These are phyloP conservation scores for Aphanomyces astaci DNA, from an alignment of 352 stramenopile genomes.

Conservation along the genomic window DNA sequence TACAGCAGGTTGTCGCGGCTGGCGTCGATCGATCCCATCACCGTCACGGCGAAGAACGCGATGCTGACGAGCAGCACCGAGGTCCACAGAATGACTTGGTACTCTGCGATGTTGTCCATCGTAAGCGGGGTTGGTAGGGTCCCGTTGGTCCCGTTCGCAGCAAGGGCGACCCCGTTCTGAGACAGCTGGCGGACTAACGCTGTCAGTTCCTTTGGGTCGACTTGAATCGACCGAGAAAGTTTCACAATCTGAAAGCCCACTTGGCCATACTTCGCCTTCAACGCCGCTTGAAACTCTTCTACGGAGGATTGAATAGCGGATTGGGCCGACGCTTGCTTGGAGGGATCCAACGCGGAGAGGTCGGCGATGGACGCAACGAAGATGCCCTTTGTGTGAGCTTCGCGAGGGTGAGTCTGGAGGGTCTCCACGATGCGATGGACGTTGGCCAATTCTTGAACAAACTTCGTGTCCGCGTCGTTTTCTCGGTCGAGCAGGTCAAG, in stretches of 20 bases:
- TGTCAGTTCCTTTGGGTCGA: constrained; percentile 25
- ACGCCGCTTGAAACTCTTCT: constrained; percentile 32
- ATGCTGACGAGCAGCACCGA: constrained; percentile 48
- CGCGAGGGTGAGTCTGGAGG: not conserved
- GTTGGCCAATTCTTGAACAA: constrained; percentile 11
- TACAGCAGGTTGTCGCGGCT: constrained; percentile 73
- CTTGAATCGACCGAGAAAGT: constrained; percentile 20
- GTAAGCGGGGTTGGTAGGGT: constrained; percentile 28
- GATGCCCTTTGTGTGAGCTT: constrained; percentile 25
- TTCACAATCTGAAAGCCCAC: constrained; percentile 36
- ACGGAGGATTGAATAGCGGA: constrained; percentile 28
- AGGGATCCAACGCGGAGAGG: constrained; percentile 17
- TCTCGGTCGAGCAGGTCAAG: not conserved
- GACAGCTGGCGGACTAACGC: constrained; percentile 27
- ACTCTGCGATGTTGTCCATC: constrained; percentile 61
- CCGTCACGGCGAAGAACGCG: constrained; percentile 42
- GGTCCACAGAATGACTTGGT: constrained; percentile 79
- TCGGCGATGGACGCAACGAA: constrained; percentile 35
- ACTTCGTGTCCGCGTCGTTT: not conserved
- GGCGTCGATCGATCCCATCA: constrained; percentile 65
- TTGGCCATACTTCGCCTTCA: constrained; percentile 30
- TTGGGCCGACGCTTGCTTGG: constrained; percentile 30
- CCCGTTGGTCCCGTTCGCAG: constrained; percentile 20
- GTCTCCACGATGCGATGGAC: not conserved
- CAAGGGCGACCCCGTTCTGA: constrained; percentile 12